A percentile compares a stretch with the other conserved stretches of the same genome.
These are phyloP conservation scores for Radiomyces spectabilis DNA, from an alignment of 192 early-diverging fungal genomes.

Conservation along the genomic window DNA sequence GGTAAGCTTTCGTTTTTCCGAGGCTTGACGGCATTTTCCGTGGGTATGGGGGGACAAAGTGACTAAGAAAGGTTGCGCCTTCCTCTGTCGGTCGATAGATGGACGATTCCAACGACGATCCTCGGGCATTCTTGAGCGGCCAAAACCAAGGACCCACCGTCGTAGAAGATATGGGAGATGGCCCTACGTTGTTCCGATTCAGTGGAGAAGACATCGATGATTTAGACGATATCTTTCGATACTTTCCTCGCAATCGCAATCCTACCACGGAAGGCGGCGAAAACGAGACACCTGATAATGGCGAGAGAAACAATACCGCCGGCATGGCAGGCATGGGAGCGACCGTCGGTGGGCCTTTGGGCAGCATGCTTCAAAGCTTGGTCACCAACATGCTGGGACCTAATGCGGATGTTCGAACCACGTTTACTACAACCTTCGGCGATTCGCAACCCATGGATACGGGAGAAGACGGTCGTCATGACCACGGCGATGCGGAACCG, in stretches of 20 bases:
- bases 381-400: background rate
- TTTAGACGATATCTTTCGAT: conserved; percentile 3
- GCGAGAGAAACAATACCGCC: background rate
- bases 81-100: background rate
- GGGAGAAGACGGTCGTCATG: background rate
- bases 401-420: background rate
- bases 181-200: too few species aligned
- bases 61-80: too few species aligned
- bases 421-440: too few species aligned
- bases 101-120: background rate
- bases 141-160: background rate
- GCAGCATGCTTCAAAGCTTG: background rate
- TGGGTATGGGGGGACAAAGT: too few species aligned
- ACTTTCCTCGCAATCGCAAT: background rate
- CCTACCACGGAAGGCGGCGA: too few species aligned
- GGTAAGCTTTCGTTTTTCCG: conserved; percentile 31
- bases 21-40: background rate
- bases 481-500: background rate
- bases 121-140: conserved; percentile 1
- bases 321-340: background rate
- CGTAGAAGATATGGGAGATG: too few species aligned
- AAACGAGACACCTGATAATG: background rate
- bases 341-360: background rate
- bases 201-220: background rate
- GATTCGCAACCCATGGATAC: too few species aligned